Evolutionary conservation across 2,329 filamentous ascomycete genomes (phyloP).

Genomic region (Chrysoporthe puriensis): DNA sequence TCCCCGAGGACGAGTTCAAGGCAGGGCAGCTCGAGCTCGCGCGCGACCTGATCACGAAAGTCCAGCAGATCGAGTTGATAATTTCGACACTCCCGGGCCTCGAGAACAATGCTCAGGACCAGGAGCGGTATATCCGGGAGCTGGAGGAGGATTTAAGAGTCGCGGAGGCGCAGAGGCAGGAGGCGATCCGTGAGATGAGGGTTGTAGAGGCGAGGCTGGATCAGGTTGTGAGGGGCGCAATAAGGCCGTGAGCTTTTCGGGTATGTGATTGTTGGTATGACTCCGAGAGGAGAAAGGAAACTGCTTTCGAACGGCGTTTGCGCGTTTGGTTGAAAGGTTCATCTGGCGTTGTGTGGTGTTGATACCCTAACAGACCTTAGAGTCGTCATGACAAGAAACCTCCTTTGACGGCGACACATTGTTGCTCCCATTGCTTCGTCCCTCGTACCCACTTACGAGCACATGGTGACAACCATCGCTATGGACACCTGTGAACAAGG

Average conservation of each 20-base stretch:
- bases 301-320: constrained; percentile 15
- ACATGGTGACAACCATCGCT: background rate
- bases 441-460: background rate
- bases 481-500: background rate
- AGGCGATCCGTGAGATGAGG: constrained; percentile 67
- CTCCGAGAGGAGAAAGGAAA: background rate
- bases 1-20: constrained; percentile 66
- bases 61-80: constrained; percentile 80
- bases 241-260: constrained; percentile 55
- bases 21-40: constrained; percentile 73
- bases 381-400: background rate
- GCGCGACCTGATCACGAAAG: constrained; percentile 75
- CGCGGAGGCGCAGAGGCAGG: constrained; percentile 64
- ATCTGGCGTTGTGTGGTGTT: constrained; percentile 9
- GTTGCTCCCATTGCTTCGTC: no score
- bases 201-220: constrained; percentile 64
- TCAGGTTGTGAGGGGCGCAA: constrained; percentile 61
- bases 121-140: constrained; percentile 68
- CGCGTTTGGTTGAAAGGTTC: constrained; percentile 3
- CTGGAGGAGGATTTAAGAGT: constrained; percentile 67
- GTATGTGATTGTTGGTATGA: background rate
- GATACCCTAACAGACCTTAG: constrained; percentile 18
- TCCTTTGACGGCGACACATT: background rate
- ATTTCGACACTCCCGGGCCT: constrained; percentile 77
- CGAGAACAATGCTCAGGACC: constrained; percentile 77